Conservation (phyloP, 306 rosid species). For the Begonia masoniana region DNA sequence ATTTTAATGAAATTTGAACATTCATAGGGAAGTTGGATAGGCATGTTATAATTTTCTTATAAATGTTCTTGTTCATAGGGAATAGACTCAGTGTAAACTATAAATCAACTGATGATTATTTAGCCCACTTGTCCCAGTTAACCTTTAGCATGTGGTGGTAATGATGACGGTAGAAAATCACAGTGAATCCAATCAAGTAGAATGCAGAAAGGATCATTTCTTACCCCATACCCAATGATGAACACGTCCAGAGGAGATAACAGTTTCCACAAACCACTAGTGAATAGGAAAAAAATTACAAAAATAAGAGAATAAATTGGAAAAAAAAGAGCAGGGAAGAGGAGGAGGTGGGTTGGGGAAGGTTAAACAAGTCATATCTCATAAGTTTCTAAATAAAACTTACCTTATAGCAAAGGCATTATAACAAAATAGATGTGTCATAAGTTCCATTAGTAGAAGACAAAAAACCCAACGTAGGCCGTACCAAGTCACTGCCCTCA, state of each 20-base stretch:
- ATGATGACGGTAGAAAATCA: no score
- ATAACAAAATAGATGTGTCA: slow-evolving; percentile 71
- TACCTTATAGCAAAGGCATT: slow-evolving; percentile 90
- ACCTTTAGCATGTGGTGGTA: no score
- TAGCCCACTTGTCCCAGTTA: no score
- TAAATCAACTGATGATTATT: no score
- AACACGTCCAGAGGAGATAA: slow-evolving; percentile 71
- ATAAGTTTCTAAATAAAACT: slow-evolving; percentile 14
- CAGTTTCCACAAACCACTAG: slow-evolving; percentile 68
- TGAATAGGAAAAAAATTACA: slow-evolving; percentile 14
- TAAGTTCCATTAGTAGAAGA: slow-evolving; percentile 65
- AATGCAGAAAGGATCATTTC: slow-evolving; percentile 12
- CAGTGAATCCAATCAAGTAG: no score
- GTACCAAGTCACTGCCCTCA: slow-evolving; percentile 32
- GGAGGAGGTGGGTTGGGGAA: not conserved
- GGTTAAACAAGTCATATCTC: slow-evolving; percentile 4
- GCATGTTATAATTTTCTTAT: no score
- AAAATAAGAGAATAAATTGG: slow-evolving; percentile 4
- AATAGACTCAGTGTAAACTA: no score
- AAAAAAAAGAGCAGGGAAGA: not conserved
- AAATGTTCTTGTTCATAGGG: no score
- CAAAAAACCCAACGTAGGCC: slow-evolving; percentile 73
- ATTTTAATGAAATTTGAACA: no score
- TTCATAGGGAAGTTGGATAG: no score
- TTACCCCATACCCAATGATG: slow-evolving; percentile 93